A percentile compares a stretch with the other conserved stretches of the same genome.
Evolutionary conservation across 176 grass and related monocot genomes (phyloP).

Genomic region (Ampelocalamus luodianensis): DNA sequence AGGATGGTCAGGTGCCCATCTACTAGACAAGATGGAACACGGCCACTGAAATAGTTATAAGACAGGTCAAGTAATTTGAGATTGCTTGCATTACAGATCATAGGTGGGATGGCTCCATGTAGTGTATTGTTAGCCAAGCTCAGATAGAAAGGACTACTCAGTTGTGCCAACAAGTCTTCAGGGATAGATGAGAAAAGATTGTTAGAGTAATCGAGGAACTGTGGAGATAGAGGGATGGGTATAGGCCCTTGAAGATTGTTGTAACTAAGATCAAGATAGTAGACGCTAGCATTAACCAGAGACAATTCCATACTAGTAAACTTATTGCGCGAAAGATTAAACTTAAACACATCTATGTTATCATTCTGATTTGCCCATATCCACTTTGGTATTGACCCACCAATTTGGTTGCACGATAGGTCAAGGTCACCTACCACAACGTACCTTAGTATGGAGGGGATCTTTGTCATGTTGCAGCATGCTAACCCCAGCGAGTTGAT

Average conservation of each 20-base stretch:
- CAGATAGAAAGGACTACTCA: slow-evolving; percentile 51
- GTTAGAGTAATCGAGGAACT: slow-evolving; percentile 43
- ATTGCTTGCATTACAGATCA: slow-evolving; percentile 27
- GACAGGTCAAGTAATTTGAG: slow-evolving; percentile 42
- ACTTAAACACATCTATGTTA: slow-evolving; percentile 42
- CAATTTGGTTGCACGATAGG: slow-evolving; percentile 70
- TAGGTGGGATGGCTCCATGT: slow-evolving; percentile 26
- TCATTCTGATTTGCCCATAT: slow-evolving; percentile 45
- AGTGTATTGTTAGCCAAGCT: slow-evolving; percentile 39
- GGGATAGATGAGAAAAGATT: slow-evolving; percentile 37
- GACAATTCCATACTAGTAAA: slow-evolving; percentile 53
- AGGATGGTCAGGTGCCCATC: slow-evolving; percentile 31
- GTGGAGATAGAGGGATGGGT: not conserved
- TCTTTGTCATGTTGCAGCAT: slow-evolving; percentile 67
- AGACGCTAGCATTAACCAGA: slow-evolving; percentile 26
- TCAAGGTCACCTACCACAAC: slow-evolving; percentile 49
- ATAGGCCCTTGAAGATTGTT: slow-evolving; percentile 30
- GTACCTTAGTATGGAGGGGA: slow-evolving; percentile 57
- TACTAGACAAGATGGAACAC: slow-evolving; percentile 43
- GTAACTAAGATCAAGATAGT: slow-evolving; percentile 46
- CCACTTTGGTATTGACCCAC: slow-evolving; percentile 55
- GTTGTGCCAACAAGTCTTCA: slow-evolving; percentile 18
- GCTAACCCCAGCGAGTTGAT: slow-evolving; percentile 51
- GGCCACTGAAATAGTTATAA: slow-evolving; percentile 44
- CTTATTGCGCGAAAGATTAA: slow-evolving; percentile 68